Base-by-base conservation (phyloP, 345 rosid species). In the Eucalyptus sideroxylon region DNA sequence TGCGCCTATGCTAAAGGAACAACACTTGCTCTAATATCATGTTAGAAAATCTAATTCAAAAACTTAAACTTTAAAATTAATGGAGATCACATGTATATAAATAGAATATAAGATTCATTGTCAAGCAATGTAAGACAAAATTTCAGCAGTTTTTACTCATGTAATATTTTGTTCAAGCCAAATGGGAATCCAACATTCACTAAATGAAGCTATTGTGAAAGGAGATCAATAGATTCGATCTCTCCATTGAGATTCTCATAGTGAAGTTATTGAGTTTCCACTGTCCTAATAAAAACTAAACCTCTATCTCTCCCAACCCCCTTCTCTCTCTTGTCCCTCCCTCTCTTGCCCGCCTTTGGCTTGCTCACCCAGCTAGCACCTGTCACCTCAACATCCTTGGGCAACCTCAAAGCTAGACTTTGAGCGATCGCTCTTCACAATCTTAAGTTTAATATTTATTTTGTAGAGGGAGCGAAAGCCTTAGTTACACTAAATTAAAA, bases 31-130 rank as follows among this genome's bases (percentile, higher is more conserved):
- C 17, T 30, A 27, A 62, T 62, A 62, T 62, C 40, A 65, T 16
- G 6, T 15, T 65, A n/a, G 10, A n/a, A 15, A 65, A 34, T 65
- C 0, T 0, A 15, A 65, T 7, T n/a, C 0, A n/a, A 65, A 65
- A 65, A 53, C 0, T 53, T 53, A 53, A 53, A 53, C 5, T 19
- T 53, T 53, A 1, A 53, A 19, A 8, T 65, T 16, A 9, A n/a
- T 16, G 0, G 0, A 65, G 9, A 15, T 65, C 19, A 65, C 34
- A 65, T 14, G 5, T 14, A n/a, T n/a, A 65, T n/a, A n/a, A 1
- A 65, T n/a, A 30, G 9, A 14, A 11, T 60, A 60, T 60, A 60
- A 60, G 4, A 60, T 53, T 53, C 11, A 19, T 53, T 53, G 59
- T 53, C 59, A 53, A 53, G 59, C 59, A 53, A 53, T 19, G 0